Base-by-base conservation (phyloP, 2,329 filamentous ascomycete genomes). In the Phialocephala subalpina region DNA sequence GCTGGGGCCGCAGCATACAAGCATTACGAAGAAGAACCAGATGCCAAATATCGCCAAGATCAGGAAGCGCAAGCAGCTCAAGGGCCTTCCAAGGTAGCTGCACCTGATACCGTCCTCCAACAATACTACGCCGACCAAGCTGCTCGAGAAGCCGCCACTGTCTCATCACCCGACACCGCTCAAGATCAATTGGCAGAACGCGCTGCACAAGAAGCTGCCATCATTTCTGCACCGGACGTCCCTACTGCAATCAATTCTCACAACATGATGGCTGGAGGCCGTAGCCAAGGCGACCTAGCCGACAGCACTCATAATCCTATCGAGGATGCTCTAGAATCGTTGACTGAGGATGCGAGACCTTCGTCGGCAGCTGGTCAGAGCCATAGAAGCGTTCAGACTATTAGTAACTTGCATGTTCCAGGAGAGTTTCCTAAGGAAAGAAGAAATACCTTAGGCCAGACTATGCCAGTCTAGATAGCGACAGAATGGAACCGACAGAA, bases 361-460 rank as follows among this genome's bases (percentile, higher is more conserved):
- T 53, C 60, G 12, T 60, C 75, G 14, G 67, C 70, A 29, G 67
- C 69, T 14, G 70, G 70, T 18, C 70, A 72, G 40, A 73, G 70
- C 38, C 71, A 75, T 63, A 58, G 69, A 12, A 75, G 73, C 52
- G 70, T 69, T 6, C 60, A 67, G 47, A 76, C 70, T 53, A 72
- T 76, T 36, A 73, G 70, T 25, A 70, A 76, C 42, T 67, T 77
- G 16, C 75, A 77, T 65, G 69, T 77, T 47, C 75, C 75, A 2
- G 75, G 75, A 2, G 75, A 75, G 53, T 77, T 64, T 63, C 75
- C 75, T 2, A 53, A 53, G 12, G 49, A 53, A 18, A 27, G 27
- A 18, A 53, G 25, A 53, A 25, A 53, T 53, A 53, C 49, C 9
- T 29, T 53, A 11, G 49, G 49, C 2, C 25, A 22, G 2, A 33